A percentile compares a stretch with the other conserved stretches of the same genome.
Conservation (phyloP, 1,284 basidiomycete genomes). For the Mycena citricolor region DNA sequence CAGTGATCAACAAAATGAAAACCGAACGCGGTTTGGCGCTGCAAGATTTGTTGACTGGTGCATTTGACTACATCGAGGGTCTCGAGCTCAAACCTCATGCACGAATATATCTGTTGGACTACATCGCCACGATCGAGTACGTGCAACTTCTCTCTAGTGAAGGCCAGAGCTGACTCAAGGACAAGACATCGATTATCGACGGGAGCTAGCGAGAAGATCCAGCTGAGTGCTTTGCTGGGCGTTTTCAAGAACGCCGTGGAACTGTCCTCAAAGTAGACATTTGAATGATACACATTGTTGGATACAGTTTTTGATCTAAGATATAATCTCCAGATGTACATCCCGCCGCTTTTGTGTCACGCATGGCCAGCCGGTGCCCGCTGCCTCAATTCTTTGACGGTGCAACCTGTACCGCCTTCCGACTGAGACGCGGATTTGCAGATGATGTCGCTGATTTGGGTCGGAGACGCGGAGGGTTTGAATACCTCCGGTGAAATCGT, state of each 20-base stretch:
- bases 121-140: constrained; percentile 88
- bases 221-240: constrained; percentile 88
- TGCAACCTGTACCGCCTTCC: constrained; percentile 43
- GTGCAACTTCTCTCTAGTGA: constrained; percentile 29
- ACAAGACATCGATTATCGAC: constrained; percentile 89
- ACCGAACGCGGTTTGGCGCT: constrained; percentile 91
- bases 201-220: constrained; percentile 93
- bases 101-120: constrained; percentile 90
- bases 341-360: too few relatives aligned
- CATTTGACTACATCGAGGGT: constrained; percentile 88
- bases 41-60: constrained; percentile 92
- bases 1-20: constrained; percentile 88
- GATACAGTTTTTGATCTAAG: too few relatives aligned
- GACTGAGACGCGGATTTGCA: constrained; percentile 23
- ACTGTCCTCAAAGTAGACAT: constrained; percentile 41
- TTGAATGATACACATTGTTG: too few relatives aligned
- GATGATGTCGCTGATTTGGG: constrained; percentile 20
- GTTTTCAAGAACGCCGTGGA: constrained; percentile 95
- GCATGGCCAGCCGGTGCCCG: constrained; percentile 18
- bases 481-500: constrained; percentile 50
- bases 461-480: constrained; percentile 32
- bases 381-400: constrained; percentile 38
- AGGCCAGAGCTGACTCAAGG: not conserved
- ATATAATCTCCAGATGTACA: too few relatives aligned
- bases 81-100: constrained; percentile 85